phyloP scores from a whole-genome alignment of 495 filamentous ascomycete genomes.

The Podospora fimiseda region DNA sequence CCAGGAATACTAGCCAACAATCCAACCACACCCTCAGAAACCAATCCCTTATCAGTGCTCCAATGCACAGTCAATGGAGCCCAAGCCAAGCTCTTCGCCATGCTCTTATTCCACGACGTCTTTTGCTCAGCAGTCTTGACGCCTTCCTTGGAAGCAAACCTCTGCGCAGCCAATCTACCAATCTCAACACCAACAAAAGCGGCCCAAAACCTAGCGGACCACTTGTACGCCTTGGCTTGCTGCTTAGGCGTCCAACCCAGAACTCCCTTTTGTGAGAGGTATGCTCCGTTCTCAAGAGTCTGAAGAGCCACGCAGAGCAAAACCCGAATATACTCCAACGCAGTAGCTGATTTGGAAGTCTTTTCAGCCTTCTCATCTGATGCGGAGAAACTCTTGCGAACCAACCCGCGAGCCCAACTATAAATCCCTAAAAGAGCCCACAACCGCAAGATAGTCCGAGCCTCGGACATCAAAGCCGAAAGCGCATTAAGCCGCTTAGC shows the following conservation, averaged over 20 bases:
- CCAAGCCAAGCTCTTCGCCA: constrained; percentile 48
- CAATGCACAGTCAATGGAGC: constrained; percentile 68
- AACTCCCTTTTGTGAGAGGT: constrained; percentile 64
- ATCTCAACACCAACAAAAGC: constrained; percentile 72
- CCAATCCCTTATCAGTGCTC: constrained; percentile 63
- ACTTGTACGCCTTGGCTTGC: constrained; percentile 54
- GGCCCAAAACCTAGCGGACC: constrained; percentile 77
- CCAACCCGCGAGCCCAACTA: constrained; percentile 56
- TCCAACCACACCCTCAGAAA: constrained; percentile 55
- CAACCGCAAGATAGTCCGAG: constrained; percentile 67
- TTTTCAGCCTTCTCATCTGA: no score
- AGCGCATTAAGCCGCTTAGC: constrained; percentile 44
- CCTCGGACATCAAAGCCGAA: constrained; percentile 51
- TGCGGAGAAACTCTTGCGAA: constrained; percentile 27
- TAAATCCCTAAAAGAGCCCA: constrained; percentile 76
- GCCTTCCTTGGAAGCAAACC: constrained; percentile 26
- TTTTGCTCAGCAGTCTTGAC: constrained; percentile 39
- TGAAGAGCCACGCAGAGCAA: constrained; percentile 62
- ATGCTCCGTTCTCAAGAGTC: constrained; percentile 75
- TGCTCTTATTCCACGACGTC: constrained; percentile 38
- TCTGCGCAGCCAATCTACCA: constrained; percentile 52
- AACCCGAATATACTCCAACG: constrained; percentile 63
- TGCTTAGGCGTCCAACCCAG: constrained; percentile 50
- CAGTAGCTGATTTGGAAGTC: constrained; percentile 35
- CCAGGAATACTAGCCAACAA: constrained; percentile 61